Evolutionary conservation across 2,329 filamentous ascomycete species (phyloP).

Genomic region (Alternaria ethzedia): DNA sequence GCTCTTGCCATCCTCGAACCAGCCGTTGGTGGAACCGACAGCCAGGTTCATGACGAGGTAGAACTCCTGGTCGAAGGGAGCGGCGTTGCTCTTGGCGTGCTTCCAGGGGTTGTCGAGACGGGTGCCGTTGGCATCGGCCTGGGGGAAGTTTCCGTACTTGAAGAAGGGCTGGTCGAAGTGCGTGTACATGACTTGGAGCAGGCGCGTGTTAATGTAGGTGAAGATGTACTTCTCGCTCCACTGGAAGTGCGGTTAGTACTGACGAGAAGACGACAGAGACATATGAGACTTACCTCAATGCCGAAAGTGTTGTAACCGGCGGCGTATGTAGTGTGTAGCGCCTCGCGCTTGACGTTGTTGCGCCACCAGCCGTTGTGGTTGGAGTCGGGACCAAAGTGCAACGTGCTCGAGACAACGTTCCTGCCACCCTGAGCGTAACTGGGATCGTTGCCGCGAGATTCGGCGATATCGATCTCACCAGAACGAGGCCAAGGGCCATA

Average conservation of each 20-base stretch:
- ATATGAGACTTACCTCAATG: slow-evolving; percentile 60
- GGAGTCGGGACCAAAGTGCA: slow-evolving; percentile 81
- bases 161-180: slow-evolving; percentile 73
- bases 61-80: slow-evolving; percentile 78
- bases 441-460: slow-evolving; percentile 83
- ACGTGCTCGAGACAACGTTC: slow-evolving; percentile 77
- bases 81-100: slow-evolving; percentile 64
- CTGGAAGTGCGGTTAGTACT: slow-evolving; percentile 23
- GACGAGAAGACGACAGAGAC: neutral
- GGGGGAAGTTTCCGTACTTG: slow-evolving; percentile 71
- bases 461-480: slow-evolving; percentile 83
- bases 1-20: slow-evolving; percentile 76
- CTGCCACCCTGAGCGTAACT: slow-evolving; percentile 78
- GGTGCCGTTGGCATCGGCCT: slow-evolving; percentile 69
- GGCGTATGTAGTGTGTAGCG: slow-evolving; percentile 76
- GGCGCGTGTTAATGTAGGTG: slow-evolving; percentile 80
- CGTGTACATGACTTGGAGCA: slow-evolving; percentile 80
- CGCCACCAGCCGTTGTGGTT: slow-evolving; percentile 81
- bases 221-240: slow-evolving; percentile 90
- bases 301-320: slow-evolving; percentile 77
- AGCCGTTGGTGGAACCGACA: slow-evolving; percentile 80
- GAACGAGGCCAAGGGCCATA: slow-evolving; percentile 81
- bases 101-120: slow-evolving; percentile 69
- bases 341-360: slow-evolving; percentile 77
- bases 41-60: slow-evolving; percentile 79